A percentile compares a stretch with the other conserved stretches of the same genome.
phyloP scores from a whole-genome alignment of 768 basidiomycete species.

The Podaxis rugospora region DNA sequence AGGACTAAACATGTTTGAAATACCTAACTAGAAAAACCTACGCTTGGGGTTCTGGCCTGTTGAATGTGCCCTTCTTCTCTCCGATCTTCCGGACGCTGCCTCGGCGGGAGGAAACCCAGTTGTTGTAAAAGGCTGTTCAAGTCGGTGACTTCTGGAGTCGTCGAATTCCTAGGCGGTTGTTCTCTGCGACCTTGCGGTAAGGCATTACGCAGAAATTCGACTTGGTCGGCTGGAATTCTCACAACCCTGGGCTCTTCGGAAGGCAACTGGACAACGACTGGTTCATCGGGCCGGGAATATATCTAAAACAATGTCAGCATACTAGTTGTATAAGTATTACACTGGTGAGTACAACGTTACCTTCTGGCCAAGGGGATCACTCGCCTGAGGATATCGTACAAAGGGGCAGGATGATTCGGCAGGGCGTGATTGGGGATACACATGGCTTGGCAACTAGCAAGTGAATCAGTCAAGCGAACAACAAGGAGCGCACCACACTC shows the following conservation, averaged over 20 bases:
- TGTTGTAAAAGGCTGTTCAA: not conserved
- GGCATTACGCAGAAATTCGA: not conserved
- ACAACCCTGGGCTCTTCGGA: not conserved
- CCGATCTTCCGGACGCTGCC: not conserved
- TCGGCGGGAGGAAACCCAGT: not conserved
- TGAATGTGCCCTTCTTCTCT: not conserved
- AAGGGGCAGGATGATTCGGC: not conserved
- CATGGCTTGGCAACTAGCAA: too few relatives aligned
- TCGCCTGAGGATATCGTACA: not conserved
- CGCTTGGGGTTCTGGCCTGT: not conserved
- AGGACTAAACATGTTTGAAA: not conserved
- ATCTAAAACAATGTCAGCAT: not conserved
- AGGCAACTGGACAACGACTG: not conserved
- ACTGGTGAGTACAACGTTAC: not conserved
- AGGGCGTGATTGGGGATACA: not conserved
- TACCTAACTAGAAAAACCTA: not conserved
- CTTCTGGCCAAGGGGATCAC: not conserved
- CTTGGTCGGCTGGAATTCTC: not conserved
- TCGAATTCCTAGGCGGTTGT: not conserved
- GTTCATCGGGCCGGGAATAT: not conserved
- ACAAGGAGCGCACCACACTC: not conserved
- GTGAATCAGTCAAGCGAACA: not conserved
- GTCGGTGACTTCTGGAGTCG: not conserved
- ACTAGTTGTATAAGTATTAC: not conserved
- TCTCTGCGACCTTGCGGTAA: not conserved